Evolutionary conservation across 148 eudicot genomes (phyloP), one percentile per base, ranked within the genome.

Genomic region (Vaccinium myrtillus): DNA sequence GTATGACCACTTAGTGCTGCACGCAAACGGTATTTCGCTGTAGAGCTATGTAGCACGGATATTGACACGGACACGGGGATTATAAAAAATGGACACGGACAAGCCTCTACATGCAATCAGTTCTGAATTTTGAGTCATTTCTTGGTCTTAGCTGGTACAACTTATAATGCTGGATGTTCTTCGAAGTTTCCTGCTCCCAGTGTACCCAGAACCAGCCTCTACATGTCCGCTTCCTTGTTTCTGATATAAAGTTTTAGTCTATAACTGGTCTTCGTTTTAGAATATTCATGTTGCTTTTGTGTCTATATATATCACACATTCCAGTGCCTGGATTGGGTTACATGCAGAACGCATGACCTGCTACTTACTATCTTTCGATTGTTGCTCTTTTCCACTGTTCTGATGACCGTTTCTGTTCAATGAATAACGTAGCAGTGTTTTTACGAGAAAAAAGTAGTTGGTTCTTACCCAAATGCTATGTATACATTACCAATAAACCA

Each of bases 101-200:
- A 36, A 36, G 39, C 39, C 3, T 36, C 39, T 36, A 36, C 39
- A 36, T 36, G 39, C 39, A 36, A 36, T 36, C 39, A 36, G 39
- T 36, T 36, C 39, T 36, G 39, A 36, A 65, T 65, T 65, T 25
- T 23, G 27, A 65, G 71, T 65, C 18, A 27, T 25, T 67, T 67
- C 8, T 67, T 27, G 32, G 36, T 69, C 74, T 69, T 13, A 69
- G 30, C 74, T 69, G 39, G 74, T 69, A 25, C 43, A 12, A 25
- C 21, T 6, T 73, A 36, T 16, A 73, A 36, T 73, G 39, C 77
- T 73, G 50, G 49, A 16, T 73, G 50, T 73, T 73, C 49, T 39
- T 73, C 19, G 2, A 73, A 36, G 77, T 36, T 73, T 73, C 77
- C 77, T 36, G 77, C 77, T 73, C 63, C 63, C 77, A 39, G 16